Conservation (phyloP, 176 grass and related monocot genomes). For the Coix lacrymajobi region DNA sequence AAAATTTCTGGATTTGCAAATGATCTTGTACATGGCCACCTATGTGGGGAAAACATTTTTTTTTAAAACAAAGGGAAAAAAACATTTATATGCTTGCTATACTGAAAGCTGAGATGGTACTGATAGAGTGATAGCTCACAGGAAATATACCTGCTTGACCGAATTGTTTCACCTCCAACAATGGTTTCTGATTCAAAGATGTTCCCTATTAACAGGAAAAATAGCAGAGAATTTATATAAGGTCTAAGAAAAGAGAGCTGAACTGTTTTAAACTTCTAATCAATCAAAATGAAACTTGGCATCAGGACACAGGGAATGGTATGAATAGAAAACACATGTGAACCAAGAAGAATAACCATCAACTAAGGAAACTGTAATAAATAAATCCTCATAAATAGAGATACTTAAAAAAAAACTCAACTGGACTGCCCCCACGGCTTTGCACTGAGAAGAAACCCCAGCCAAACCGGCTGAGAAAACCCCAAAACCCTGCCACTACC, state of each 20-base stretch:
- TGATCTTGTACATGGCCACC: conserved; percentile 67
- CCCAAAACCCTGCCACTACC: not conserved
- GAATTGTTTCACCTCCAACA: conserved; percentile 57
- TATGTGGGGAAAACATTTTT: no score
- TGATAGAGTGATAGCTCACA: not conserved
- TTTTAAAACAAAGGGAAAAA: no score
- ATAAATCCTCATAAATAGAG: not conserved
- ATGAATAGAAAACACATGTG: not conserved
- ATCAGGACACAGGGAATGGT: not conserved
- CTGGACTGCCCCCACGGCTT: not conserved
- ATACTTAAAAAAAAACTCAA: not conserved
- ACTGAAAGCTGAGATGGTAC: conserved; percentile 7
- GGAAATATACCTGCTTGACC: conserved; percentile 48
- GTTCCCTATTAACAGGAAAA: conserved; percentile 32
- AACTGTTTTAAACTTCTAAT: not conserved
- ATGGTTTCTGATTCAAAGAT: conserved; percentile 57
- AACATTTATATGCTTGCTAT: conserved; percentile 3
- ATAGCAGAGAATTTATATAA: not conserved
- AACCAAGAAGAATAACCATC: not conserved
- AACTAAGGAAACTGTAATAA: not conserved
- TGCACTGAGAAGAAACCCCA: not conserved
- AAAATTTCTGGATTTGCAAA: conserved; percentile 39
- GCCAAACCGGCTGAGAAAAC: not conserved
- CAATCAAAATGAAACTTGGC: not conserved
- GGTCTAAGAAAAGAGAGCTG: not conserved